Conservation (phyloP, 805 yeast species). For the Starmerella bombi region DNA sequence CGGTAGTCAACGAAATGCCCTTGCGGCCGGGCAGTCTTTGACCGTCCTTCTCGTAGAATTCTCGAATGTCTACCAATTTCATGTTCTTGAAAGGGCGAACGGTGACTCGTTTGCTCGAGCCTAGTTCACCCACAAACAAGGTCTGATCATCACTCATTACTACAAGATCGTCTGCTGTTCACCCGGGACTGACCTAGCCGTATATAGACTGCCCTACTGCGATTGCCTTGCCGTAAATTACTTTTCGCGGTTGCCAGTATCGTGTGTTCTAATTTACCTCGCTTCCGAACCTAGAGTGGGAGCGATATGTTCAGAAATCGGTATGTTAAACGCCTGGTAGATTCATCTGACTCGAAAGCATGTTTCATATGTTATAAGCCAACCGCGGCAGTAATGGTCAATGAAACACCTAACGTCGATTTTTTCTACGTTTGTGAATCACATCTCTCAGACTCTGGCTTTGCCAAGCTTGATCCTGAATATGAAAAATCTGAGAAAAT, state of each 20-base stretch:
- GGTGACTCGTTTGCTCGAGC: constrained; percentile 53
- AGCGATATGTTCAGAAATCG: constrained; percentile 33
- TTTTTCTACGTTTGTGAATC: constrained; percentile 40
- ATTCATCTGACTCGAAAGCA: constrained; percentile 33
- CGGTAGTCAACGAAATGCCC: constrained; percentile 25
- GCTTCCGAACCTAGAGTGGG: no score
- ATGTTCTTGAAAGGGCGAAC: constrained; percentile 58
- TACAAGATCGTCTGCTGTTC: no score
- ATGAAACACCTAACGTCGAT: constrained; percentile 35
- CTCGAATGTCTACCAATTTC: constrained; percentile 69
- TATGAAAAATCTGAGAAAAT: neutral
- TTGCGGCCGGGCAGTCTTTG: constrained; percentile 72
- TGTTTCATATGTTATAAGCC: constrained; percentile 46
- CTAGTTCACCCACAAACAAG: constrained; percentile 28
- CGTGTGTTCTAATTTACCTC: no score
- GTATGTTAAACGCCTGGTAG: constrained; percentile 37
- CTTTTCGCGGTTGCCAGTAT: no score
- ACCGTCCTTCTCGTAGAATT: constrained; percentile 51
- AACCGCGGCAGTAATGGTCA: constrained; percentile 36
- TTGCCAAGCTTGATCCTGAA: constrained; percentile 33
- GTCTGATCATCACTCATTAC: neutral
- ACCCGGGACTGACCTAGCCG: no score
- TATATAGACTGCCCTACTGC: no score
- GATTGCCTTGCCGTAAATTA: no score
- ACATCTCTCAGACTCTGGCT: constrained; percentile 38